Percentiles rank a stretch among this genome's conserved stretches.
phyloP scores from a whole-genome alignment of 352 stramenopile species.

The Phytophthora multivora region DNA sequence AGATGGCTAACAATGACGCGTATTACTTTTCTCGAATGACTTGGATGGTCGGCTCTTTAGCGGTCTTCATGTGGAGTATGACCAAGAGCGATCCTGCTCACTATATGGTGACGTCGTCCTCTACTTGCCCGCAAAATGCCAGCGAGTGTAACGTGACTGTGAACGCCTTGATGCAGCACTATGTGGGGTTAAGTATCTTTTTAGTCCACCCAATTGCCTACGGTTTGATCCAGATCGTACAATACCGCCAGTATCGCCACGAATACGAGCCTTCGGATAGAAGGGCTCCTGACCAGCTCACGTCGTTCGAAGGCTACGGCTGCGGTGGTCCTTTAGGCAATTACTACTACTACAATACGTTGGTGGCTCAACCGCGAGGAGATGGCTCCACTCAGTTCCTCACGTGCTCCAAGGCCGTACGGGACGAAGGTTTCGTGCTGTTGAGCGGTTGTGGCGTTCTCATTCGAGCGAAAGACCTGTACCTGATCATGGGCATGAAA shows the following conservation, averaged over 20 bases:
- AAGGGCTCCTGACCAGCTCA: conserved; percentile 28
- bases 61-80: conserved; percentile 37
- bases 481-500: conserved; percentile 43
- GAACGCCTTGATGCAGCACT: conserved; percentile 36
- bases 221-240: conserved; percentile 39
- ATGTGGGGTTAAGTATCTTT: conserved; percentile 31
- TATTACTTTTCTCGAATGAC: conserved; percentile 38
- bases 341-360: conserved; percentile 51
- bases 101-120: conserved; percentile 29
- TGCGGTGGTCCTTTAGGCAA: conserved; percentile 33
- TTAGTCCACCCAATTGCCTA: conserved; percentile 36
- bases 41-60: conserved; percentile 40
- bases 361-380: conserved; percentile 27
- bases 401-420: conserved; percentile 39
- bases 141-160: conserved; percentile 32
- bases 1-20: conserved; percentile 51
- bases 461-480: conserved; percentile 44
- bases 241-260: conserved; percentile 32
- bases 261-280: conserved; percentile 37
- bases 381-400: conserved; percentile 25
- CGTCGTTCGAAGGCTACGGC: conserved; percentile 42
- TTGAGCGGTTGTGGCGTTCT: conserved; percentile 39
- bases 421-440: conserved; percentile 44
- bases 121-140: conserved; percentile 23
- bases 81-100: conserved; percentile 14